Base-by-base conservation (phyloP, 495 filamentous ascomycete genomes). In the Aspergillus bridgeri region DNA sequence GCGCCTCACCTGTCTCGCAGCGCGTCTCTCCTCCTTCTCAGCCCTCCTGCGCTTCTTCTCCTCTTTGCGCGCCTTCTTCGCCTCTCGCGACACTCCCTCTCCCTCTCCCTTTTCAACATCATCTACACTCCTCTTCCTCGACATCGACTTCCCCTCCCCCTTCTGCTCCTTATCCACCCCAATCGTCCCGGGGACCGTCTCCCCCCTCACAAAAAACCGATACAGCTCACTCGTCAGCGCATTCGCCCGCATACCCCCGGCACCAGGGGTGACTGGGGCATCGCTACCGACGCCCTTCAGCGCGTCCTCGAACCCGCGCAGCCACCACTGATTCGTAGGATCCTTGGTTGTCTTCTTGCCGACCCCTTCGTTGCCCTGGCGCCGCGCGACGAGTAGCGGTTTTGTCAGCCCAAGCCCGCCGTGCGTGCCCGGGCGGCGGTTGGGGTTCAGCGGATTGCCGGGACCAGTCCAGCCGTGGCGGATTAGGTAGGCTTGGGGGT, bases 391-490 rank as follows among this genome's bases (percentile, higher is more conserved):
- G 44, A 89, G 81, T 23, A 93, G 72, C 7, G 89, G 89, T 55
- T 81, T 82, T 13, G 81, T 79, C 7, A 93, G 80, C 24, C 89
- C 89, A 29, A 81, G 85, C 23, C 76, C 75, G 65, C 83, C 81
- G 75, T 79, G 74, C 7, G 81, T 78, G 19, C 81, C 86, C 69
- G 56, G 88, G 68, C 58, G 85, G 70, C 75, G 71, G 48, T 83
- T 83, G 11, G 86, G 81, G 67, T 91, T 86, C 9, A 93, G 80
- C 0, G 88, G 83, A 70, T 88, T 84, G 62, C 89, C 89, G 24
- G 82, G 79, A 59, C 89, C 89, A 58, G 83, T 82, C 89, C 89
- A 93, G 61, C 89, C 89, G 75, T 89, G 87, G 65, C 82, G 80
- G 58, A 84, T 83, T 58, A 93, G 85, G 68, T 88, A 83, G 63